phyloP scores from a whole-genome alignment of 805 yeast species.

The Komagataella mondaviorum region DNA sequence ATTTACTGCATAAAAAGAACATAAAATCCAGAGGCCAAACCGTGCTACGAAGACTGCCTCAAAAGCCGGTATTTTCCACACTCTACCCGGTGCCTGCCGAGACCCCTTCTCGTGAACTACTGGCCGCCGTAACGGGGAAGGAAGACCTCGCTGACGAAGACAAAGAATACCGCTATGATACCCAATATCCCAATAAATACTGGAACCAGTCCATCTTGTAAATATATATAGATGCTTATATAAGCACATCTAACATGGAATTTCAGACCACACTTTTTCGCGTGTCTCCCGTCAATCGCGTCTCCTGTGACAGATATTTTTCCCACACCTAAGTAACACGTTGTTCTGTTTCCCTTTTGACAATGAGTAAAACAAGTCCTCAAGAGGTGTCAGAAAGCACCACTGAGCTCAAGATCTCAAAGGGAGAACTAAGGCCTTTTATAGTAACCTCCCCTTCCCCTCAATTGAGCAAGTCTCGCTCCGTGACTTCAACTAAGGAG shows the following conservation, averaged over 20 bases:
- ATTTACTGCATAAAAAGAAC: constrained; percentile 6
- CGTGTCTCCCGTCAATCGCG: background rate
- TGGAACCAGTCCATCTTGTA: constrained; percentile 8
- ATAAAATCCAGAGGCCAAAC: constrained; percentile 5
- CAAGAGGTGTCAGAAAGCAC: constrained; percentile 6
- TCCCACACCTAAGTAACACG: background rate
- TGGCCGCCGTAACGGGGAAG: constrained; percentile 1
- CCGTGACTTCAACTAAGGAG: constrained; percentile 24
- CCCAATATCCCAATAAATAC: constrained; percentile 11
- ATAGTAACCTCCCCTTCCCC: constrained; percentile 37
- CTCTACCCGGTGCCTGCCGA: background rate
- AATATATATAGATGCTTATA: background rate
- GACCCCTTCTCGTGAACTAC: background rate
- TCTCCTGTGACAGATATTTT: background rate
- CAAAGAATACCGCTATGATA: constrained; percentile 11
- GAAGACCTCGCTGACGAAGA: constrained; percentile 8
- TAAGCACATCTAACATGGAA: background rate
- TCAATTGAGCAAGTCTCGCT: constrained; percentile 24
- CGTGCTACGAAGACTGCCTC: background rate
- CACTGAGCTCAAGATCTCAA: constrained; percentile 28
- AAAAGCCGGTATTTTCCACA: constrained; percentile 1
- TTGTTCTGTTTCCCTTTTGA: background rate
- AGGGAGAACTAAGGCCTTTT: constrained; percentile 43
- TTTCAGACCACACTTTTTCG: background rate
- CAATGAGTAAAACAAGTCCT: background rate